These are phyloP conservation scores for Sorghum bicolor DNA, from an alignment of 176 grass and related monocot species.

Conservation along the genomic window Sorghum_bicolor_NCBIv3 NC_012877.2:62168501-62169000, in stretches of 20 bases:
- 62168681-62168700: conserved; percentile 96
- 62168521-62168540: background rate
- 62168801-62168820: conserved; percentile 77
- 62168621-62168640: conserved; percentile 73
- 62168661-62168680: conserved; percentile 82
- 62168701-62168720: conserved; percentile 90
- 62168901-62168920: conserved; percentile 9
- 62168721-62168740: conserved; percentile 91
- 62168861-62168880: conserved; percentile 44
- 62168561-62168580: background rate
- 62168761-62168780: conserved; percentile 88
- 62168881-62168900: background rate
- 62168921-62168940: conserved; percentile 9
- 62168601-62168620: conserved; percentile 74
- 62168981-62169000: background rate
- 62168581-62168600: conserved; percentile 87
- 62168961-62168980: background rate
- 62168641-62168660: conserved; percentile 76
- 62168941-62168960: conserved; percentile 8
- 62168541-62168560: conserved; percentile 2
- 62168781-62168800: conserved; percentile 67
- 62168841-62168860: conserved; percentile 67
- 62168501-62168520: background rate
- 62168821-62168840: conserved; percentile 96
- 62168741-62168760: conserved; percentile 94